Evolutionary conservation across 352 stramenopile species (phyloP).

Genomic region (Globisporangium cederbergense): DNA sequence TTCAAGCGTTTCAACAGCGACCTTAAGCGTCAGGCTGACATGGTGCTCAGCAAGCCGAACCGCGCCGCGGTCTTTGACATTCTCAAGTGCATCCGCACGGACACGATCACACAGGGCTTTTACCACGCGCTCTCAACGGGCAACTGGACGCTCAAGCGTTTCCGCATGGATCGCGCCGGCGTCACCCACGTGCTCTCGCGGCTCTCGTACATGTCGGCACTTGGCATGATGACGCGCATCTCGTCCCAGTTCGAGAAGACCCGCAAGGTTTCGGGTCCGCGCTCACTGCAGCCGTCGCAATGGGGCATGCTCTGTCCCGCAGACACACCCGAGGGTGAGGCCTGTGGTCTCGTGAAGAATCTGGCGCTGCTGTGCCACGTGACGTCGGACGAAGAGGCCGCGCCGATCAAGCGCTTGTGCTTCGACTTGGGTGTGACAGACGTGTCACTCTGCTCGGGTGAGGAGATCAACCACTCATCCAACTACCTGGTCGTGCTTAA

Average conservation of each 20-base stretch:
- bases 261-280: slow-evolving; percentile 96
- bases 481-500: slow-evolving; percentile 99
- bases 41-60: slow-evolving; percentile 98
- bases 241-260: slow-evolving; percentile 99
- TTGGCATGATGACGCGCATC: slow-evolving; percentile 99
- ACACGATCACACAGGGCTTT: slow-evolving; percentile 97
- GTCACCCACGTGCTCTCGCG: slow-evolving; percentile 97
- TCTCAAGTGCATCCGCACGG: slow-evolving; percentile 95
- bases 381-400: slow-evolving; percentile 88
- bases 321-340: slow-evolving; percentile 99
- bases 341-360: slow-evolving; percentile 99
- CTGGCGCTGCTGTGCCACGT: slow-evolving; percentile 98
- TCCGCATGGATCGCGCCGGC: slow-evolving; percentile 98
- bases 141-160: slow-evolving; percentile 99
- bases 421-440: slow-evolving; percentile 97
- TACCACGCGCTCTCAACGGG: slow-evolving; percentile 86
- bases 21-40: slow-evolving; percentile 96
- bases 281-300: slow-evolving; percentile 97
- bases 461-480: slow-evolving; percentile 94
- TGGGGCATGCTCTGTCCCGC: slow-evolving; percentile 99
- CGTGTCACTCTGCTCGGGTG: slow-evolving; percentile 91
- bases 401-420: slow-evolving; percentile 93
- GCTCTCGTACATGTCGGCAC: slow-evolving; percentile 97
- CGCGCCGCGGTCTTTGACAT: slow-evolving; percentile 98
- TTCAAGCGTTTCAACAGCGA: slow-evolving; percentile 99